Conservation (phyloP, 2,329 filamentous ascomycete genomes). For the Penicillium sp. region DNA sequence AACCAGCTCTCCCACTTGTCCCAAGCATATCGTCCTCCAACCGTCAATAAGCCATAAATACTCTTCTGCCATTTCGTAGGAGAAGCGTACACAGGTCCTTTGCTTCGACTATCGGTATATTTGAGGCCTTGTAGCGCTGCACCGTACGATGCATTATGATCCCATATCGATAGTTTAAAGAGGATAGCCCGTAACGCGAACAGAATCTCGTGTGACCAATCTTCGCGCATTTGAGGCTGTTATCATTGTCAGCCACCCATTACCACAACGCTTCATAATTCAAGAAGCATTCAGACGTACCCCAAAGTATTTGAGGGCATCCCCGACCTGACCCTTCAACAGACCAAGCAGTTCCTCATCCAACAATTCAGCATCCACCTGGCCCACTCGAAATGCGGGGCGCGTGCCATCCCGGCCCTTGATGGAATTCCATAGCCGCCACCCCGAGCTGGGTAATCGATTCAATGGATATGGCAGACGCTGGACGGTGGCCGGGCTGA, state of each 20-base stretch:
- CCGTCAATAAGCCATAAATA: slow-evolving; percentile 78
- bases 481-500: slow-evolving; percentile 54
- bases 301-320: slow-evolving; percentile 83
- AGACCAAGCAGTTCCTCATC: slow-evolving; percentile 90
- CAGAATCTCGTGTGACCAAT: slow-evolving; percentile 83
- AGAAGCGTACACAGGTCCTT: slow-evolving; percentile 60
- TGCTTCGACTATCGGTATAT: slow-evolving; percentile 77
- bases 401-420: slow-evolving; percentile 73
- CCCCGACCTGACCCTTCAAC: slow-evolving; percentile 78
- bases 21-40: slow-evolving; percentile 87
- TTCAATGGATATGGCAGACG: slow-evolving; percentile 63
- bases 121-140: slow-evolving; percentile 87
- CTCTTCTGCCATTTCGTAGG: slow-evolving; percentile 82
- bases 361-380: slow-evolving; percentile 91
- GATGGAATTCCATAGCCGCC: slow-evolving; percentile 66
- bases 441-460: slow-evolving; percentile 44
- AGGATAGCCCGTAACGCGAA: slow-evolving; percentile 72
- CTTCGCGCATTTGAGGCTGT: slow-evolving; percentile 68
- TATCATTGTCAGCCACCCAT: background rate
- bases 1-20: slow-evolving; percentile 88
- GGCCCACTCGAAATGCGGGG: slow-evolving; percentile 87
- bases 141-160: slow-evolving; percentile 92
- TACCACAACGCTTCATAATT: background rate
- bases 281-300: slow-evolving; percentile 42
- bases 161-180: slow-evolving; percentile 96